Conservation (phyloP, 441 rosid species). For the Eugenia klotzschiana region DNA sequence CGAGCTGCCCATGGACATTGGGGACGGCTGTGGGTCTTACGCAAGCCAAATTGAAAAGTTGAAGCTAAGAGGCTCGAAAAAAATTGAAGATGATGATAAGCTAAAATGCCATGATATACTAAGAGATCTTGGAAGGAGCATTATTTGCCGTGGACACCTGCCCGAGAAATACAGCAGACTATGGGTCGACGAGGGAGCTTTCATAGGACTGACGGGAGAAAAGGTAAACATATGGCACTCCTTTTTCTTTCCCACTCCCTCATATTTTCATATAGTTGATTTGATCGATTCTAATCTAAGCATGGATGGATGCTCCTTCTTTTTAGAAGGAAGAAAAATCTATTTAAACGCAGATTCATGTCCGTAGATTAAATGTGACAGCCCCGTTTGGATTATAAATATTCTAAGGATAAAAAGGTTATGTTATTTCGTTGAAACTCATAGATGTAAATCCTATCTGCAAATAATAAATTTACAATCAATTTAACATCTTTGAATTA, state of each 20-base stretch:
- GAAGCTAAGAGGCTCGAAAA: background rate
- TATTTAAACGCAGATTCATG: background rate
- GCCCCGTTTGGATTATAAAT: background rate
- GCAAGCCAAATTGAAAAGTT: background rate
- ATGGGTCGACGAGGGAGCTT: background rate
- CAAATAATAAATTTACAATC: no score
- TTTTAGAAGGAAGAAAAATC: no score
- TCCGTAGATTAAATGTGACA: background rate
- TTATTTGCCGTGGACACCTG: background rate
- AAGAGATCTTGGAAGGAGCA: background rate
- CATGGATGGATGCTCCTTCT: background rate
- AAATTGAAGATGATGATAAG: background rate
- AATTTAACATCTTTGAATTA: no score
- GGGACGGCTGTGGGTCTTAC: background rate
- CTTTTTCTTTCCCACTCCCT: background rate
- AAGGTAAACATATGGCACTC: background rate
- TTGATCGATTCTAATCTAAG: background rate
- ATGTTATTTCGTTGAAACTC: background rate
- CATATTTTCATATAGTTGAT: background rate
- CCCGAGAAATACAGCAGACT: background rate
- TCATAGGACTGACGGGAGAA: background rate
- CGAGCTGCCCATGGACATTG: background rate
- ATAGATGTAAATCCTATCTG: no score
- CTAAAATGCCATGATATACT: background rate
- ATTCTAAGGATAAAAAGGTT: background rate